A percentile compares a stretch with the other conserved stretches of the same genome.
Conservation (phyloP, 257 asterid genomes). For the Przewalskia tangutica region DNA sequence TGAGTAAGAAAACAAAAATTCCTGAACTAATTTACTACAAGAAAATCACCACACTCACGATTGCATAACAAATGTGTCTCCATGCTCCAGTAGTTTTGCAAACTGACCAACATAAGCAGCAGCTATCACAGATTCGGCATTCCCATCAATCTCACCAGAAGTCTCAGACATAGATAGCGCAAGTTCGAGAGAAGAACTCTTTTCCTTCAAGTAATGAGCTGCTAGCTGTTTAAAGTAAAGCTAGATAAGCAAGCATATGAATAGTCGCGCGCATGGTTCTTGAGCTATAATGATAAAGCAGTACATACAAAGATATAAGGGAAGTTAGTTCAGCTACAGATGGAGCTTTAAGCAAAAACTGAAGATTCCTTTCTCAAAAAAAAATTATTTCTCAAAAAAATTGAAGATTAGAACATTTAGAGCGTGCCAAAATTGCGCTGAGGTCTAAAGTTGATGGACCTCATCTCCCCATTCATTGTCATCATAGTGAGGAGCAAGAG, state of each 20-base stretch:
- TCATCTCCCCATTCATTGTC: not conserved
- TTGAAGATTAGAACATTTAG: no score
- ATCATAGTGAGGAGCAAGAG: not conserved
- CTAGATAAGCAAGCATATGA: not conserved
- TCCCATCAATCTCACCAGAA: slow-evolving; percentile 44
- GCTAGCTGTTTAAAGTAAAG: slow-evolving; percentile 59
- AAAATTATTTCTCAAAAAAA: no score
- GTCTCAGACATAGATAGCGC: slow-evolving; percentile 67
- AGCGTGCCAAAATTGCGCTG: not conserved
- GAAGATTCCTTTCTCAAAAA: not conserved
- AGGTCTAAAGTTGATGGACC: not conserved
- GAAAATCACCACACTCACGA: slow-evolving; percentile 50
- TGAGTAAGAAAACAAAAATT: not conserved
- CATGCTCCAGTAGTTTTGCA: slow-evolving; percentile 73
- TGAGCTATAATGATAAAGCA: not conserved
- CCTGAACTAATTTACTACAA: not conserved
- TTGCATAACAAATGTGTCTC: slow-evolving; percentile 45
- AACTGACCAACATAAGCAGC: slow-evolving; percentile 85
- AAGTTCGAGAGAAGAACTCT: slow-evolving; percentile 57
- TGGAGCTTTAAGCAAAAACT: not conserved
- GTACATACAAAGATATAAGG: not conserved
- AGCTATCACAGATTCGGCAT: slow-evolving; percentile 72
- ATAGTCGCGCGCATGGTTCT: not conserved
- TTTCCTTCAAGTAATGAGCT: slow-evolving; percentile 77
- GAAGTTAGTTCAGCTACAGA: not conserved